Percentiles rank a stretch among this genome's conserved stretches.
These are phyloP conservation scores for Priceomyces carsonii DNA, from an alignment of 805 yeast species.

Conservation along the genomic window DNA sequence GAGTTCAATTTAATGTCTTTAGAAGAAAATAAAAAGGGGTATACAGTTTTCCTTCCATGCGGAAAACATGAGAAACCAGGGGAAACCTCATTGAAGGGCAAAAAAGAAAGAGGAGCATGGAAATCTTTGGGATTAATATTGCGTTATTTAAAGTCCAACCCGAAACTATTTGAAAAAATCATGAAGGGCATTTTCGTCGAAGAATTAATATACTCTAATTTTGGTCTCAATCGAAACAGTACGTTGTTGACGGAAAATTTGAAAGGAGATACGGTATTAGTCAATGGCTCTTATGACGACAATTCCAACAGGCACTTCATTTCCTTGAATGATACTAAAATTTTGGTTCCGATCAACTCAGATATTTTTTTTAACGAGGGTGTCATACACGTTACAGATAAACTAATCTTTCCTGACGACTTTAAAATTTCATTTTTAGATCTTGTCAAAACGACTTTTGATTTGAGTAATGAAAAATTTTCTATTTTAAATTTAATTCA, in stretches of 20 bases:
- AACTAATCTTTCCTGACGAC: constrained; percentile 56
- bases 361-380: constrained; percentile 84
- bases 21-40: constrained; percentile 57
- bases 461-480: constrained; percentile 23
- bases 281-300: constrained; percentile 19
- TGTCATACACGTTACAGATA: constrained; percentile 70
- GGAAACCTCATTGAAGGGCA: neutral
- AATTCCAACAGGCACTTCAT: constrained; percentile 24
- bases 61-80: constrained; percentile 28
- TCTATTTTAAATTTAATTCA: constrained; percentile 49
- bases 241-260: constrained; percentile 17
- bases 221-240: constrained; percentile 27
- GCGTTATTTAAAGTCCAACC: constrained; percentile 56
- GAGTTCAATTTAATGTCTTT: constrained; percentile 53
- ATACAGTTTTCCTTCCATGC: constrained; percentile 78
- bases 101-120: constrained; percentile 54
- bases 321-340: constrained; percentile 28
- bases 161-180: constrained; percentile 49
- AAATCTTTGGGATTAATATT: constrained; percentile 56
- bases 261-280: constrained; percentile 27
- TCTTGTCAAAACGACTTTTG: constrained; percentile 55
- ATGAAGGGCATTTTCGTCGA: constrained; percentile 62
- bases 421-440: constrained; percentile 56
- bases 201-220: constrained; percentile 68
- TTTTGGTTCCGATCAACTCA: constrained; percentile 43